phyloP scores from a whole-genome alignment of 2,329 filamentous ascomycete genomes.

The Aspergillus sp. region DNA sequence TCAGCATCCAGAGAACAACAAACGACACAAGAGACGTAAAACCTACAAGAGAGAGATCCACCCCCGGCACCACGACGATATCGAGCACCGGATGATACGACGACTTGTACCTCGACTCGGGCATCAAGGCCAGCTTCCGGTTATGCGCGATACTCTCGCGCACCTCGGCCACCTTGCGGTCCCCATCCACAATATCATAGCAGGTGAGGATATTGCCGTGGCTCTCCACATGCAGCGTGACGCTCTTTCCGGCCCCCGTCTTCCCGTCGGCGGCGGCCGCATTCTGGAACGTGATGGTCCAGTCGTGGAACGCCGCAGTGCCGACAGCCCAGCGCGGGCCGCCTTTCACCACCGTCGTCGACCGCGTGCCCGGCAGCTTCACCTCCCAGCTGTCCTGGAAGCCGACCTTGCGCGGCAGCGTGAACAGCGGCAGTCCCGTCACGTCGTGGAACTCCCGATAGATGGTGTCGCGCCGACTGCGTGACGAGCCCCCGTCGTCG shows the following conservation, averaged over 20 bases:
- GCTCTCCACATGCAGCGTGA: conserved; percentile 12
- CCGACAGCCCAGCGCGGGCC: not conserved
- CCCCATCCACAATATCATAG: conserved; percentile 22
- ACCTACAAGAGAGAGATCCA: conserved; percentile 11
- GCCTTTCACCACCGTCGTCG: not conserved
- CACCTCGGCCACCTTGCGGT: conserved; percentile 20
- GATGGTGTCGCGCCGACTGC: not conserved
- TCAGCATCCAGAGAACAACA: not conserved
- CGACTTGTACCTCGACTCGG: not conserved
- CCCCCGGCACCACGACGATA: conserved; percentile 5
- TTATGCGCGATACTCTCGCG: conserved; percentile 17
- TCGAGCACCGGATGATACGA: conserved; percentile 9
- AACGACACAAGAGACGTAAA: not conserved
- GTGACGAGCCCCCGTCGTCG: not conserved
- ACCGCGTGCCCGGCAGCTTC: not conserved
- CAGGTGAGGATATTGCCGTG: conserved; percentile 12
- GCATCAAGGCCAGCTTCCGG: conserved; percentile 18
- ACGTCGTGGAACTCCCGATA: not conserved
- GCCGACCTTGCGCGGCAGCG: not conserved
- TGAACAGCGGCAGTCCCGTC: not conserved
- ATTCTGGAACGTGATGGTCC: not conserved
- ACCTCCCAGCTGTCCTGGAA: not conserved
- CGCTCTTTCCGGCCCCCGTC: not conserved
- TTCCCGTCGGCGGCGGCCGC: not conserved
- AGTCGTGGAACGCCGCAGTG: not conserved